These are phyloP conservation scores for Rhizopogon rudus DNA, from an alignment of 768 basidiomycete species.

Conservation along the genomic window DNA sequence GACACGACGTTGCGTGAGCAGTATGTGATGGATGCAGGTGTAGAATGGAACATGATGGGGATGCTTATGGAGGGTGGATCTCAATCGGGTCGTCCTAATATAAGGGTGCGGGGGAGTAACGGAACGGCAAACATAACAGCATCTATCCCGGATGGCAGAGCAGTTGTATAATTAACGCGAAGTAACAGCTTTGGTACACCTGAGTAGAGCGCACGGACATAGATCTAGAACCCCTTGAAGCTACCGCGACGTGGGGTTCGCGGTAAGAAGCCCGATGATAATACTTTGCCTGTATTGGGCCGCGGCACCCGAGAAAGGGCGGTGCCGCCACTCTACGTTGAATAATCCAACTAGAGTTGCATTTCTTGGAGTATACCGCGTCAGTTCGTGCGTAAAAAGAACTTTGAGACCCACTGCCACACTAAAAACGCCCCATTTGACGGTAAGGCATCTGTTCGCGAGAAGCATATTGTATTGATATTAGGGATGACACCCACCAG, in stretches of 20 bases:
- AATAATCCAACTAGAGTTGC: background rate
- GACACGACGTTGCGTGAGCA: background rate
- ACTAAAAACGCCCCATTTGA: background rate
- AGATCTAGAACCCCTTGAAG: background rate
- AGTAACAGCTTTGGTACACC: conserved; percentile 1
- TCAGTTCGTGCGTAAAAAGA: background rate
- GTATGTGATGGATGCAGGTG: conserved; percentile 1
- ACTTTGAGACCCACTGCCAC: background rate
- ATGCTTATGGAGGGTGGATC: background rate
- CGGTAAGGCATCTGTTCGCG: background rate
- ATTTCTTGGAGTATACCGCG: background rate
- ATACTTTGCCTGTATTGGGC: conserved; percentile 8
- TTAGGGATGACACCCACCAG: background rate
- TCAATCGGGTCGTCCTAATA: conserved; percentile 16
- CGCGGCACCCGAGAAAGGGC: conserved; percentile 10
- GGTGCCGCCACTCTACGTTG: conserved; percentile 5
- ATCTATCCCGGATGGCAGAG: conserved; percentile 17
- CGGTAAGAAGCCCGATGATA: conserved; percentile 4
- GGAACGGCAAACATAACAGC: conserved; percentile 15
- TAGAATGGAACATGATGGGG: conserved; percentile 13
- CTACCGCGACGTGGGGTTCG: background rate
- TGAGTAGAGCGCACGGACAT: background rate
- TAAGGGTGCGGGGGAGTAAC: conserved; percentile 7
- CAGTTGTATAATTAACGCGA: conserved; percentile 9
- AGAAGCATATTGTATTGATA: background rate